Evolutionary conservation across 2,329 filamentous ascomycete genomes (phyloP), one percentile per base, ranked within the genome.

Genomic region (Cladobotryum protrusum): DNA sequence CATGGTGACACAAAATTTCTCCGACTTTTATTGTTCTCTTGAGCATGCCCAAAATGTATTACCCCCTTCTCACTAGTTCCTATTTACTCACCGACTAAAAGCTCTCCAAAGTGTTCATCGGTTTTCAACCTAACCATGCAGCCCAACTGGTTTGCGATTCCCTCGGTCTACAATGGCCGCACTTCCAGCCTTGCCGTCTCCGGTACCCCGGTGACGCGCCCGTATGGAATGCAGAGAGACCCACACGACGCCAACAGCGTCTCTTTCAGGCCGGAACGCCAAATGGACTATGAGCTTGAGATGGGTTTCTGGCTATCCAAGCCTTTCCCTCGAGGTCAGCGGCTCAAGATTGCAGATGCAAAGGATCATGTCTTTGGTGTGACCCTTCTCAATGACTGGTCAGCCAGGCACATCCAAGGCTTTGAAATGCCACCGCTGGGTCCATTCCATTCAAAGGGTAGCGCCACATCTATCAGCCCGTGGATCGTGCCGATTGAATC

Each of bases 131-230:
- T 42, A 14, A 18, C n/a, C 40, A n/a, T 42, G 40, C 40, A n/a
- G 40, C 40, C n/a, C n/a, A 42, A 88, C 63, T 89, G 89, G 65
- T 84, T 78, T 57, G 82, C 88, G 57, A 70, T 90, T 1, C 86
- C 86, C 1, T 83, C 89, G 2, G 86, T 79, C 5, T 89, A 90
- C 57, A 85, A 89, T 61, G 84, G 86, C 2, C 78, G 86, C 49
- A 82, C 85, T 4, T 86, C 82, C 2, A 85, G 82, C 3, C 76
- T 89, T 5, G 82, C 88, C 1, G 71, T 85, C n/a, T 86, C 83
- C 0, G 85, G 83, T 9, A 87, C 85, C 1, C 75, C 78, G 0
- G 77, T 89, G 45, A 73, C 76, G 19, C 73, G 86, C 41, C 86
- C 86, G 0, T 77, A 79, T 45, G 86, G 86, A 81, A 86, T 50